Base-by-base conservation (phyloP, 345 rosid genomes). In the Rubroshorea leprosula region DNA sequence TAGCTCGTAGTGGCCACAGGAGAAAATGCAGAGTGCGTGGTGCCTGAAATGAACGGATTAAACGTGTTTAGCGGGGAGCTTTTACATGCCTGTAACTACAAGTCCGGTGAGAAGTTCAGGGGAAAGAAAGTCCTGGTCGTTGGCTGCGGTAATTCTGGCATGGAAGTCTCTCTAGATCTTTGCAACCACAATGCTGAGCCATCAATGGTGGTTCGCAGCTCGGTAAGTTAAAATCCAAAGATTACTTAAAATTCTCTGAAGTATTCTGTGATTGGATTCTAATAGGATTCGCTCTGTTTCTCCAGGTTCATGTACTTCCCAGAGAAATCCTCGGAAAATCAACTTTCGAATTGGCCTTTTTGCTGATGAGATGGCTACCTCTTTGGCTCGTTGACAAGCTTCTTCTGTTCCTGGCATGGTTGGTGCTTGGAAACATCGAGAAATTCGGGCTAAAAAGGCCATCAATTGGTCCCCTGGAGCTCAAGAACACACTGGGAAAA, bases 1-100 rank as follows among this genome's bases (percentile, higher is more conserved):
- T 93, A 96, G 97, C 87, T 93, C 1, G 96, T 93, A 60, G 97
- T 89, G 66, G 99, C 97, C 16, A 93, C 99, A 0, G 97, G 99
- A 0, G 97, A 89, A 70, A 89, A 93, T 70, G 97, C 99, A 0
- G 97, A 85, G 79, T 29, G 81, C 17, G 84, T 83, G 46, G 63
- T 60, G 68, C 97, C 99, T 22, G 94, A 80, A 2, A 65, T 89
- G 20, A 83, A 86, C 11, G 99, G 99, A 6, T 70, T 86, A 41
- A 26, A 65, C 0, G 88, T 83, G 50, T 92, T 89, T 18, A 54
- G 71, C 6, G 94, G 97, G 2, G 83, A 89, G 41, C 82, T 93
- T 23, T 48, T 81, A n/a, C 97, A 93, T 54, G 83, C 82, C 9
- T 68, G 80, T 46, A 77, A 78, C 0, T 93, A 93, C 61, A 93